Evolutionary conservation across 2,329 filamentous ascomycete genomes (phyloP).

Genomic region (Fusarium pininemorale): DNA sequence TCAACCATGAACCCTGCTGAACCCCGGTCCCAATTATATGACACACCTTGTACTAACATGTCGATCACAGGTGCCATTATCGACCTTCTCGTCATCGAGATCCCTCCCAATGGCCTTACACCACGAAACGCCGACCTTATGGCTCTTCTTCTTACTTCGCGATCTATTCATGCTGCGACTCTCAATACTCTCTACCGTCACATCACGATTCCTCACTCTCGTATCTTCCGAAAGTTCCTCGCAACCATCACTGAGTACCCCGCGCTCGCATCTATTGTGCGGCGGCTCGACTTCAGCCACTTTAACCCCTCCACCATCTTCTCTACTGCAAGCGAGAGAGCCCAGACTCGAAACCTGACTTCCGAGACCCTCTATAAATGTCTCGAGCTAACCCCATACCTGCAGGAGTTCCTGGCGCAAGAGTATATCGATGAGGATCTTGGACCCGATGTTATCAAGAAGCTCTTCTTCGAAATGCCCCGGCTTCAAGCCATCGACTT

Average conservation of each 20-base stretch:
- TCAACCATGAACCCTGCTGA: slow-evolving; percentile 6
- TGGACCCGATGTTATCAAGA: slow-evolving; percentile 71
- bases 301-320: slow-evolving; percentile 84
- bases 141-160: slow-evolving; percentile 79
- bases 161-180: slow-evolving; percentile 75
- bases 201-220: slow-evolving; percentile 84
- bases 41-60: slow-evolving; percentile 33
- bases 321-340: slow-evolving; percentile 77
- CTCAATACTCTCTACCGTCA: slow-evolving; percentile 79
- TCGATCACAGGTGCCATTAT: slow-evolving; percentile 71
- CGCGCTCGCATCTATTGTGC: slow-evolving; percentile 77
- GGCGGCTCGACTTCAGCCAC: slow-evolving; percentile 84
- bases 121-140: slow-evolving; percentile 82
- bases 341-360: slow-evolving; percentile 79
- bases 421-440: slow-evolving; percentile 84
- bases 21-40: slow-evolving; percentile 22
- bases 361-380: slow-evolving; percentile 76
- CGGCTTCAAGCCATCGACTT: slow-evolving; percentile 76
- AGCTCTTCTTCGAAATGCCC: slow-evolving; percentile 74
- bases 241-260: slow-evolving; percentile 73
- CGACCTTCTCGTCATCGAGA: slow-evolving; percentile 76
- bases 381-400: slow-evolving; percentile 74
- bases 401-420: slow-evolving; percentile 82
- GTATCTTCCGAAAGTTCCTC: slow-evolving; percentile 84
- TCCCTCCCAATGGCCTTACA: slow-evolving; percentile 76